A percentile compares a stretch with the other conserved stretches of the same genome.
Evolutionary conservation across 2,329 filamentous ascomycete genomes (phyloP).

Genomic region (Diatrype stigma): DNA sequence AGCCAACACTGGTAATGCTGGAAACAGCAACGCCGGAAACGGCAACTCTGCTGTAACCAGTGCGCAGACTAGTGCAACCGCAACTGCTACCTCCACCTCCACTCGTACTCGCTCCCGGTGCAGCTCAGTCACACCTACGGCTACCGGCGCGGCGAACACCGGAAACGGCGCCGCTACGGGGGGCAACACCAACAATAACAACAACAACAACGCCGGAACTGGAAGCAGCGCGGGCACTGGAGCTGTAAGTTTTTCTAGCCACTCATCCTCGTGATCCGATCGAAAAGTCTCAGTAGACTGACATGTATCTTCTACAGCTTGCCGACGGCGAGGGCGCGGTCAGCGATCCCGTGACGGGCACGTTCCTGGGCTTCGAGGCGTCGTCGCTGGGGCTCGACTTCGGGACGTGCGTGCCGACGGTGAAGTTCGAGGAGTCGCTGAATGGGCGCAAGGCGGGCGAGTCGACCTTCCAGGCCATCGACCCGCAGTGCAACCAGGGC

Average conservation of each 20-base stretch:
- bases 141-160: too few species aligned
- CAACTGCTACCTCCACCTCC: too few species aligned
- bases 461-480: constrained; percentile 65
- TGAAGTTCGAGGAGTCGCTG: constrained; percentile 56
- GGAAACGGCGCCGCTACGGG: constrained; percentile 7
- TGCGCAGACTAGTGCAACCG: too few species aligned
- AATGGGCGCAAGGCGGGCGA: constrained; percentile 53
- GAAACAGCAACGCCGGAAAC: constrained; percentile 4
- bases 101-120: too few species aligned
- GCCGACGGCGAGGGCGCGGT: constrained; percentile 29
- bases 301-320: too few species aligned
- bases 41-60: too few species aligned
- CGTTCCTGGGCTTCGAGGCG: constrained; percentile 27
- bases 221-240: constrained; percentile 5
- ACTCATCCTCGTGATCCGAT: too few species aligned
- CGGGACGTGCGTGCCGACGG: constrained; percentile 51
- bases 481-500: constrained; percentile 55
- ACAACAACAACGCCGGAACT: constrained; percentile 4
- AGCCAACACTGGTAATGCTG: constrained; percentile 19
- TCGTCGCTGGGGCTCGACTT: constrained; percentile 41
- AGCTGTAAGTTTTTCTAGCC: too few species aligned
- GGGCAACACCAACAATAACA: constrained; percentile 2
- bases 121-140: too few species aligned
- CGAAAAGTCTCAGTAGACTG: too few species aligned
- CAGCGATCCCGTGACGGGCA: constrained; percentile 26